A percentile compares a stretch with the other conserved stretches of the same genome.
phyloP scores from a whole-genome alignment of 164 flowering plant genomes.

The Amborella trichopoda region DNA sequence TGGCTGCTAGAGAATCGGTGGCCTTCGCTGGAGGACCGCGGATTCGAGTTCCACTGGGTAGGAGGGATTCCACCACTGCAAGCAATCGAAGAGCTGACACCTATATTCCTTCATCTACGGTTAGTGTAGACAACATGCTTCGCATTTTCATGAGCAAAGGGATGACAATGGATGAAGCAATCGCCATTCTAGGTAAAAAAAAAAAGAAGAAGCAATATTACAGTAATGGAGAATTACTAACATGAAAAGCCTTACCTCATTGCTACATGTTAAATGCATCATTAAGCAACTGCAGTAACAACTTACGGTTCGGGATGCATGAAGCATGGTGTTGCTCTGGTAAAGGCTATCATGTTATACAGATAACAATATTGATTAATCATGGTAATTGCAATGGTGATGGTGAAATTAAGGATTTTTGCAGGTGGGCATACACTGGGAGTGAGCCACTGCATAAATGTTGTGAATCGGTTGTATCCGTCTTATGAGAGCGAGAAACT shows the following conservation, averaged over 20 bases:
- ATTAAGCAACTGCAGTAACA: too few species aligned
- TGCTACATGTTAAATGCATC: too few species aligned
- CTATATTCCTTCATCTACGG: conserved; percentile 22
- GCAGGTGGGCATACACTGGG: conserved; percentile 54
- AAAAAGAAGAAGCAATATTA: too few species aligned
- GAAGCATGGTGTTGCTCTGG: too few species aligned
- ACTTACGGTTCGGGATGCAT: too few species aligned
- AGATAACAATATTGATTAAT: too few species aligned
- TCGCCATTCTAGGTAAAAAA: conserved; percentile 44
- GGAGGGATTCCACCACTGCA: conserved; percentile 27
- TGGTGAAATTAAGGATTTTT: too few species aligned
- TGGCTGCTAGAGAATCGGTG: conserved; percentile 48
- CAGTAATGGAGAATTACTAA: too few species aligned
- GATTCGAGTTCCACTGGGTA: conserved; percentile 36
- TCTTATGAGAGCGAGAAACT: conserved; percentile 4
- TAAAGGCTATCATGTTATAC: too few species aligned
- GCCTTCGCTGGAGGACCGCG: conserved; percentile 35
- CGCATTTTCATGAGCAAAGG: conserved; percentile 24
- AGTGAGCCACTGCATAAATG: conserved; percentile 31
- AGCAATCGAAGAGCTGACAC: conserved; percentile 29
- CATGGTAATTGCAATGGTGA: too few species aligned
- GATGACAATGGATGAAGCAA: conserved; percentile 37
- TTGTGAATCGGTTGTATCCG: conserved; percentile 13
- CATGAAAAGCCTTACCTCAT: too few species aligned
- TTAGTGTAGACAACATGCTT: conserved; percentile 26